Conservation (phyloP, 257 asterid species). For the Nemophila menziesii region DNA sequence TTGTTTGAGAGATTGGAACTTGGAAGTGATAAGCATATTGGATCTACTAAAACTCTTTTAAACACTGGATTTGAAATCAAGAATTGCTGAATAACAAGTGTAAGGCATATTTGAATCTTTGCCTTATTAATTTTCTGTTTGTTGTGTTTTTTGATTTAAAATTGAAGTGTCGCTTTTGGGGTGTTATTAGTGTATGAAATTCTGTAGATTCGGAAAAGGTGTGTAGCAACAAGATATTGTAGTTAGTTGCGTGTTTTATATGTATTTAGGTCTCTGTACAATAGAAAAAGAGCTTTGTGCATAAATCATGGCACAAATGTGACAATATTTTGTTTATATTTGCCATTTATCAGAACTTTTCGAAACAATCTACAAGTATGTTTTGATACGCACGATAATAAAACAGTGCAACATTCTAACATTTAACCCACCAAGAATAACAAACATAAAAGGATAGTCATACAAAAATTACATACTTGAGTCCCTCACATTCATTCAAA, state of each 20-base stretch:
- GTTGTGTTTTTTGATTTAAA: neutral
- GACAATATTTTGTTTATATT: no score
- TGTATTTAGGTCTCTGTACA: no score
- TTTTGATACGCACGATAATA: no score
- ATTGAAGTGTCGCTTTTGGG: constrained; percentile 7
- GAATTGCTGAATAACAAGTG: constrained; percentile 41
- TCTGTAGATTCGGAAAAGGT: neutral
- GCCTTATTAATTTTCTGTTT: neutral
- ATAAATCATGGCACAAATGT: no score
- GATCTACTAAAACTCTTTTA: constrained; percentile 48
- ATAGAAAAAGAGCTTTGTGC: no score
- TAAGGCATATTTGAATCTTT: neutral
- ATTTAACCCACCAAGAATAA: no score
- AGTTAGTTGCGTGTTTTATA: constrained; percentile 1
- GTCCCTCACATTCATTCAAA: no score
- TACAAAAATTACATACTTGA: no score
- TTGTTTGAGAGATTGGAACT: constrained; percentile 29
- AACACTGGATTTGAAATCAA: constrained; percentile 72
- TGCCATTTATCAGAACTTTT: no score
- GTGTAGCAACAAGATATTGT: neutral
- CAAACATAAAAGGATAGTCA: no score
- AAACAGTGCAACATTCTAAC: no score
- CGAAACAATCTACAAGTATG: no score
- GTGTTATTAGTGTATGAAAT: neutral
- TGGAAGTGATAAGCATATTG: constrained; percentile 32